Evolutionary conservation across 2,329 filamentous ascomycete genomes (phyloP).

Genomic region (Trichoderma pleuroti): DNA sequence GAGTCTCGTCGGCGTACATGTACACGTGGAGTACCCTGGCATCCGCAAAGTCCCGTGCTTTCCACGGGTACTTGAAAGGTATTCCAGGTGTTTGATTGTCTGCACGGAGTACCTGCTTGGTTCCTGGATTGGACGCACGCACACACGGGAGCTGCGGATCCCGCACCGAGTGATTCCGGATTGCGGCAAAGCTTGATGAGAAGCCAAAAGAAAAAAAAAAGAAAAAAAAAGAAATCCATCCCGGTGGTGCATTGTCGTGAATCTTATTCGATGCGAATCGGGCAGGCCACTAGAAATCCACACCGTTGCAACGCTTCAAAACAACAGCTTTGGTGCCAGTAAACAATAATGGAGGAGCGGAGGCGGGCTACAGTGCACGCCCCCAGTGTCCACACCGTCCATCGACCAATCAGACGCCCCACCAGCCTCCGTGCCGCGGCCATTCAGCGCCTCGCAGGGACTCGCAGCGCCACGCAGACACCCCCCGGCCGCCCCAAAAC

Average conservation of each 20-base stretch:
- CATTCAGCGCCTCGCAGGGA: neutral
- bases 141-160: constrained; percentile 4
- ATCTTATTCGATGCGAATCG: neutral
- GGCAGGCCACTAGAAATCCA: constrained; percentile 1
- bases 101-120: neutral
- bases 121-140: neutral
- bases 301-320: constrained; percentile 1
- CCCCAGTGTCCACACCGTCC: neutral
- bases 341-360: constrained; percentile 2
- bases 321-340: neutral
- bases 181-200: neutral
- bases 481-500: constrained; percentile 4
- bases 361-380: neutral
- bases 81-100: neutral
- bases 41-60: neutral
- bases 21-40: neutral
- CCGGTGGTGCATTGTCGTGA: neutral
- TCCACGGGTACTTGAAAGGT: neutral
- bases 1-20: neutral
- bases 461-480: neutral
- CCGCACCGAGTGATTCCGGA: neutral
- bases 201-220: neutral
- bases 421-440: neutral
- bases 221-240: neutral
- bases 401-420: neutral